These are phyloP conservation scores for Vittaforma corneae DNA, from an alignment of 371 early-diverging fungal species.

Conservation along the genomic window DNA sequence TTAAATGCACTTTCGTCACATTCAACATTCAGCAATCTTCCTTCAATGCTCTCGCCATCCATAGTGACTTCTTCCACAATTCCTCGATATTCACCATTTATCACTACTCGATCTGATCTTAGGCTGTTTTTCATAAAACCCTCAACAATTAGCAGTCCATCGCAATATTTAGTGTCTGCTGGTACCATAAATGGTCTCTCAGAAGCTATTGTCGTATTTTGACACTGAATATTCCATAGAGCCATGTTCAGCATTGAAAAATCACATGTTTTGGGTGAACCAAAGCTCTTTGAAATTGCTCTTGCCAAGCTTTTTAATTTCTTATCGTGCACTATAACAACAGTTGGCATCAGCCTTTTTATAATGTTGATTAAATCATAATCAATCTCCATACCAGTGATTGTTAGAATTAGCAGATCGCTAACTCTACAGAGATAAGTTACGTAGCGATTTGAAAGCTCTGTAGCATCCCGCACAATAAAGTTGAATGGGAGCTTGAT, in stretches of 20 bases:
- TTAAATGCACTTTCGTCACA: constrained; percentile 9
- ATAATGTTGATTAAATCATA: constrained; percentile 13
- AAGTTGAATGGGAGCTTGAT: constrained; percentile 13
- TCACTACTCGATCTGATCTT: constrained; percentile 41
- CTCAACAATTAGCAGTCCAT: constrained; percentile 17
- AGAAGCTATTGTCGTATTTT: constrained; percentile 35
- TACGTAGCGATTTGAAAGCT: neutral
- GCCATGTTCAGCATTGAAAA: constrained; percentile 17
- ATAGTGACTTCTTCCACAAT: constrained; percentile 18
- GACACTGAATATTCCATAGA: constrained; percentile 32
- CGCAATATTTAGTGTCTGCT: constrained; percentile 4
- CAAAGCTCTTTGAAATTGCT: constrained; percentile 32
- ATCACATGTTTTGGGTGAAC: constrained; percentile 41
- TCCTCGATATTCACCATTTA: constrained; percentile 49
- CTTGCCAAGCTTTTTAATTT: constrained; percentile 3
- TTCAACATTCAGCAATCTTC: constrained; percentile 17
- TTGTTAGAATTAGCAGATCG: constrained; percentile 26
- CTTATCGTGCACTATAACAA: constrained; percentile 17
- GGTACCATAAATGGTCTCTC: constrained; percentile 49
- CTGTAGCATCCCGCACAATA: neutral
- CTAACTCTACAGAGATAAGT: constrained; percentile 8
- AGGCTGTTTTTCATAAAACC: constrained; percentile 54
- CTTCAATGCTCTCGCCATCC: constrained; percentile 10
- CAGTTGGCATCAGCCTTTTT: constrained; percentile 17
- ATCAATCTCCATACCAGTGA: constrained; percentile 3